These are phyloP conservation scores for fission yeast (Schizosaccharomyces pombe) DNA, from an alignment of 805 yeast genomes.

Conservation along the genomic window DNA sequence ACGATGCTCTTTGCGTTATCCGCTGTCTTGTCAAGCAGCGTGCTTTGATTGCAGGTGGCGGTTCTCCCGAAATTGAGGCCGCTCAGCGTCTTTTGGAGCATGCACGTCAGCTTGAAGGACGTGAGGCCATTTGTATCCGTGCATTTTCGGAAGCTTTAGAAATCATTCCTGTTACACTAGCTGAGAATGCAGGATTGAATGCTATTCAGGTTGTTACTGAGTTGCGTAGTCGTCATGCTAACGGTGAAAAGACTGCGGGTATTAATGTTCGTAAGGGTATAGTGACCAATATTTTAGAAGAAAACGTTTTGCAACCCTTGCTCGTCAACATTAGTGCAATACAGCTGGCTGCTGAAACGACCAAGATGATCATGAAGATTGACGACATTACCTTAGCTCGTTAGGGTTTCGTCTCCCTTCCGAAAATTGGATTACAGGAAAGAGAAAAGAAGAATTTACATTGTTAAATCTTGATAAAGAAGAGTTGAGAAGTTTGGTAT, in stretches of 20 bases:
- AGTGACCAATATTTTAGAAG: constrained; percentile 72
- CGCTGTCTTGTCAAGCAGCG: constrained; percentile 70
- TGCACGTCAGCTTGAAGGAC: constrained; percentile 51
- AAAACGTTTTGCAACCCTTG: constrained; percentile 90
- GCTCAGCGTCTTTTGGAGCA: constrained; percentile 52
- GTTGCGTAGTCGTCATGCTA: constrained; percentile 69
- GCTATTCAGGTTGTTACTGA: constrained; percentile 83
- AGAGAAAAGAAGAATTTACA: too few relatives aligned
- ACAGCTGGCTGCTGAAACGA: constrained; percentile 86
- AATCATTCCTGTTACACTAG: constrained; percentile 78
- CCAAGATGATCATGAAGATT: constrained; percentile 81
- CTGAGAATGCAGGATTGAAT: constrained; percentile 86
- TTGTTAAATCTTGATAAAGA: too few relatives aligned
- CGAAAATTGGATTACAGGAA: too few relatives aligned
- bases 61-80: constrained; percentile 89
- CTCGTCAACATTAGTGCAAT: constrained; percentile 86
- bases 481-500: too few relatives aligned
- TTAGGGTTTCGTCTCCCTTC: too few relatives aligned
- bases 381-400: constrained; percentile 91
- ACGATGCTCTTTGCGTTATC: constrained; percentile 88
- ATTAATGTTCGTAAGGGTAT: constrained; percentile 85
- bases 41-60: constrained; percentile 93
- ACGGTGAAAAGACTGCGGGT: constrained; percentile 84
- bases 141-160: constrained; percentile 84
- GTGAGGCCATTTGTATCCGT: constrained; percentile 72